These are phyloP conservation scores for Avicennia marina DNA, from an alignment of 257 asterid species.

Conservation along the genomic window DNA sequence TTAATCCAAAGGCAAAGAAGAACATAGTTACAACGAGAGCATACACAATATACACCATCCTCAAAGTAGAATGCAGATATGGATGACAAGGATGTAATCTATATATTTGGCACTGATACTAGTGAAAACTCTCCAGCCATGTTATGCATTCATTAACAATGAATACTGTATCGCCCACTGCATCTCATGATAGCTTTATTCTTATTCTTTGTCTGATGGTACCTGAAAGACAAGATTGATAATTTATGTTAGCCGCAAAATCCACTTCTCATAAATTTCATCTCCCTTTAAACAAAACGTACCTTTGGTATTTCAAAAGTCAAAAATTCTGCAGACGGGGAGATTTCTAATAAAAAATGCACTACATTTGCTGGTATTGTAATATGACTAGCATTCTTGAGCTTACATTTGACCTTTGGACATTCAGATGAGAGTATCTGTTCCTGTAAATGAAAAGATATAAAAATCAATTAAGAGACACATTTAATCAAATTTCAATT, in stretches of 20 bases:
- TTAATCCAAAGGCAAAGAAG: not conserved
- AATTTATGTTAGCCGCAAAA: conserved; percentile 4
- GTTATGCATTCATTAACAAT: not conserved
- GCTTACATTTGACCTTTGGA: conserved; percentile 14
- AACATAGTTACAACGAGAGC: no score
- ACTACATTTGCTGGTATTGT: conserved; percentile 29
- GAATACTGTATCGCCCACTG: not conserved
- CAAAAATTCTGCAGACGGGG: conserved; percentile 33
- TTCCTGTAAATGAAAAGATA: conserved; percentile 10
- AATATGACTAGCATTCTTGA: not conserved
- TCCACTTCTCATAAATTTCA: not conserved
- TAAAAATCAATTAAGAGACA: not conserved
- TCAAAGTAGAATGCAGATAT: no score
- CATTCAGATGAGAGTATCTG: conserved; percentile 9
- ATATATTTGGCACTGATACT: not conserved
- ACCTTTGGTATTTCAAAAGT: conserved; percentile 36
- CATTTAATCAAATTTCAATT: not conserved
- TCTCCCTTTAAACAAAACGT: not conserved
- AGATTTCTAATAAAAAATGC: conserved; percentile 30
- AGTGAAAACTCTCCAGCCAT: not conserved
- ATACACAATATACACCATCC: no score
- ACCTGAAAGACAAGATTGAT: conserved; percentile 27
- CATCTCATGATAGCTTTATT: not conserved
- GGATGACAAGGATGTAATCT: no score
- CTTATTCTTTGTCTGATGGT: conserved; percentile 17